phyloP scores from a whole-genome alignment of 1,284 basidiomycete genomes.

The Stereum hirsutum region DNA sequence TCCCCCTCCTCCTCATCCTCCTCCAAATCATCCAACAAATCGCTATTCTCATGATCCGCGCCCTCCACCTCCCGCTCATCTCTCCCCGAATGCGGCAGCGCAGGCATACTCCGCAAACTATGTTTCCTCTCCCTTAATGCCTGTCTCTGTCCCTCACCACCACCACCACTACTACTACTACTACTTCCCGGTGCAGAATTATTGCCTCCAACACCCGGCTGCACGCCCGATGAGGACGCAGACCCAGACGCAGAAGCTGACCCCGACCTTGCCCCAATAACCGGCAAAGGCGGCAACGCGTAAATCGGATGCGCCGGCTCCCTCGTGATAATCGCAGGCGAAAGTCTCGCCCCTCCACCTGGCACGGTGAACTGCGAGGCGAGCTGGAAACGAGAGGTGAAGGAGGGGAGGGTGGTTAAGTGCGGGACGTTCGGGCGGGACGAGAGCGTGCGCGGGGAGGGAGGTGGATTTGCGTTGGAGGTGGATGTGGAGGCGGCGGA shows the following conservation, averaged over 20 bases:
- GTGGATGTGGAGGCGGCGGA: not conserved
- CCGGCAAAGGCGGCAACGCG: constrained; percentile 36
- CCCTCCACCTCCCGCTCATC: constrained; percentile 23
- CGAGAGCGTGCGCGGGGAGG: not conserved
- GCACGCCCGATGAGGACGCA: no score
- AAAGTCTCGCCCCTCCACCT: constrained; percentile 31
- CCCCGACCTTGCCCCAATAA: constrained; percentile 15
- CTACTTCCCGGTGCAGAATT: not conserved
- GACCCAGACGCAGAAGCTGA: constrained; percentile 14
- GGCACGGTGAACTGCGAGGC: no score
- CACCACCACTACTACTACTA: not conserved
- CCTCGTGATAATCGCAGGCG: constrained; percentile 39
- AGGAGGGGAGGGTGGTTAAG: not conserved
- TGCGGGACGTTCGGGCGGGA: not conserved
- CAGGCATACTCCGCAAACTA: constrained; percentile 40
- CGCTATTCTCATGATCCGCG: constrained; percentile 29
- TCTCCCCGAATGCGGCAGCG: constrained; percentile 35
- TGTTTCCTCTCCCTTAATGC: no score
- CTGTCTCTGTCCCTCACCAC: no score
- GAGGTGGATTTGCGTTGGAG: no score
- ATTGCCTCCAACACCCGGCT: not conserved
- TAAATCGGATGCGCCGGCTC: constrained; percentile 40
- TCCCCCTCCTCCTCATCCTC: constrained; percentile 29
- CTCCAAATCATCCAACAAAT: constrained; percentile 27
- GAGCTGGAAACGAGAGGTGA: constrained; percentile 11